phyloP scores from a whole-genome alignment of 75 land plant species.

The Selaginella moellendorffii region DNA sequence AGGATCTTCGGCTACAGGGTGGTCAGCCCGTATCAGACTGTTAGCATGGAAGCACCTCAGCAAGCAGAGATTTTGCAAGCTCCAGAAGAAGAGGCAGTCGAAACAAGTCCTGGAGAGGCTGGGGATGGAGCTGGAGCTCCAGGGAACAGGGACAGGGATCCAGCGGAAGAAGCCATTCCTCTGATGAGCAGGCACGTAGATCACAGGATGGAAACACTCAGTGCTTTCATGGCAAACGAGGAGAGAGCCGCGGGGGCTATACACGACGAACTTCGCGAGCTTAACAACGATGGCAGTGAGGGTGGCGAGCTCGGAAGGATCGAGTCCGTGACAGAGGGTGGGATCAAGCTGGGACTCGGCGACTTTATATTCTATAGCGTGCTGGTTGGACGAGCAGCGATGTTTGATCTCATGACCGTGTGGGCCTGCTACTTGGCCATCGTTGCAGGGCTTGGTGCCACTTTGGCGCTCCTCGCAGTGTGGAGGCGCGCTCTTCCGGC shows the following conservation, averaged over 20 bases:
- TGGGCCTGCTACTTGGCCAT: slow-evolving; percentile 83
- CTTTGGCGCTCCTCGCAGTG: slow-evolving; percentile 50
- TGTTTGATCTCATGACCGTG: slow-evolving; percentile 84
- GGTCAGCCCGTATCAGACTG: neutral
- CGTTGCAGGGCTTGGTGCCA: slow-evolving; percentile 69
- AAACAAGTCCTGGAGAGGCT: too few relatives aligned
- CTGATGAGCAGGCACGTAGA: neutral
- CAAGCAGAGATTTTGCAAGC: neutral
- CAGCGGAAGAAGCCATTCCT: neutral
- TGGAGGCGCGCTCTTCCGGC: slow-evolving; percentile 61
- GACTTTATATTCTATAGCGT: slow-evolving; percentile 85
- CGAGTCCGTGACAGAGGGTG: slow-evolving; percentile 29
- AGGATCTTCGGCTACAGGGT: neutral
- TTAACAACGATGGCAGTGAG: neutral
- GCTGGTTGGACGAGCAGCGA: slow-evolving; percentile 76
- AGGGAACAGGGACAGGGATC: neutral
- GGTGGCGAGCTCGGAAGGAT: neutral
- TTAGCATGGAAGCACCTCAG: neutral
- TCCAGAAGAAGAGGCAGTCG: neutral
- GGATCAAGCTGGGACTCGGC: slow-evolving; percentile 86
- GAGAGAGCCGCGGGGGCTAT: neutral
- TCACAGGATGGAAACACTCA: neutral
- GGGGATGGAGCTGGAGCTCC: neutral
- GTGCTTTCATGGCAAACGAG: neutral
- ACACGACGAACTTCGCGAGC: neutral